Percentiles rank a stretch among this genome's conserved stretches.
Evolutionary conservation across 202 grass and related monocot species (phyloP).

Genomic region (Setaria viridis): DNA sequence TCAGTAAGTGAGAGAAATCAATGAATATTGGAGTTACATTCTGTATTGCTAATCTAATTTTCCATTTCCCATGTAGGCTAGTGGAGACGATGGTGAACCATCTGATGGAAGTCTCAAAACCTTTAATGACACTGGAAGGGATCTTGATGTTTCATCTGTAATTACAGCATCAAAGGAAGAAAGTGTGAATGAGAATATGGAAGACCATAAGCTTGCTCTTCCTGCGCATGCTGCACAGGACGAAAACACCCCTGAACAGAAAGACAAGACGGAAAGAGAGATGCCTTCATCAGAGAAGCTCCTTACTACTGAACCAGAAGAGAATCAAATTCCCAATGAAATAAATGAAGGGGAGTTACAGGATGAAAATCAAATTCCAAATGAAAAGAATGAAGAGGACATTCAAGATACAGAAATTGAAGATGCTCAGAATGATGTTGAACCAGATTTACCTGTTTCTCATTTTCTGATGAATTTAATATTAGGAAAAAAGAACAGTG

Average conservation of each 20-base stretch:
- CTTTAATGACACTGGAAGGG: conserved; percentile 47
- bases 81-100: conserved; percentile 28
- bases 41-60: conserved; percentile 35
- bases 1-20: conserved; percentile 44
- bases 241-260: conserved; percentile 45
- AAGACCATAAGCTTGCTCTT: conserved; percentile 49
- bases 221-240: neutral
- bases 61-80: conserved; percentile 51
- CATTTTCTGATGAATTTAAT: conserved; percentile 84
- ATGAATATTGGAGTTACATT: conserved; percentile 33
- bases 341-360: conserved; percentile 42
- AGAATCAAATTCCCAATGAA: conserved; percentile 41
- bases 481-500: conserved; percentile 62
- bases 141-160: conserved; percentile 57
- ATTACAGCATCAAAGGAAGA: conserved; percentile 52
- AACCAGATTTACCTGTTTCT: conserved; percentile 77
- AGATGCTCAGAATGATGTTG: conserved; percentile 50
- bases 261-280: conserved; percentile 42
- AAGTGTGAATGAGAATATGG: conserved; percentile 39
- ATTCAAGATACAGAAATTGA: conserved; percentile 37
- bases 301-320: conserved; percentile 45
- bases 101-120: conserved; percentile 51
- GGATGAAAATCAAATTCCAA: conserved; percentile 40
- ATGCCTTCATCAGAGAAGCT: conserved; percentile 43
- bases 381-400: conserved; percentile 48